Evolutionary conservation across 2,329 filamentous ascomycete genomes (phyloP).

Genomic region (Chalara sp.): DNA sequence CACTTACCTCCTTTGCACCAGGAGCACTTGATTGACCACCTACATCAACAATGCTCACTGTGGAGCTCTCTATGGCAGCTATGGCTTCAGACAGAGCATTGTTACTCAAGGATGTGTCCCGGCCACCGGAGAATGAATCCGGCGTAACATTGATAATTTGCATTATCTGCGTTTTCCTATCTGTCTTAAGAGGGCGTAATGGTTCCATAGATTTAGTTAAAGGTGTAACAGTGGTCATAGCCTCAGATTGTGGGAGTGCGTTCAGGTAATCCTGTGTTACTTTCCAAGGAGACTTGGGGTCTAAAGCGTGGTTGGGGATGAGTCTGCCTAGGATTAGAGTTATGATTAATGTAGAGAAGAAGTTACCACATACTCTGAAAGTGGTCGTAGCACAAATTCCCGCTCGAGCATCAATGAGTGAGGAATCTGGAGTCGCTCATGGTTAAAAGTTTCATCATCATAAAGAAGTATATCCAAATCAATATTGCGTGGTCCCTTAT

Average conservation of each 20-base stretch:
- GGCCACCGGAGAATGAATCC: constrained; percentile 91
- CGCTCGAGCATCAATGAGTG: constrained; percentile 81
- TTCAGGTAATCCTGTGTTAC: constrained; percentile 55
- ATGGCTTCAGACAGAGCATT: constrained; percentile 16
- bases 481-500: constrained; percentile 92
- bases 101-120: constrained; percentile 46
- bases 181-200: constrained; percentile 50
- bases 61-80: constrained; percentile 44
- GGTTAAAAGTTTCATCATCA: constrained; percentile 55
- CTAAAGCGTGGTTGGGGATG: constrained; percentile 46
- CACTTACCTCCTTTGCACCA: constrained; percentile 58
- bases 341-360: not conserved
- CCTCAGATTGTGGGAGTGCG: constrained; percentile 42
- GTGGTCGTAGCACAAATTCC: constrained; percentile 85
- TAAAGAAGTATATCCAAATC: constrained; percentile 91
- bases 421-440: constrained; percentile 74
- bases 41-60: constrained; percentile 82
- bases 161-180: constrained; percentile 70
- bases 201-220: constrained; percentile 41
- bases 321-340: constrained; percentile 35
- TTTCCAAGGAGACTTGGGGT: constrained; percentile 51
- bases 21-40: constrained; percentile 92
- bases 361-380: constrained; percentile 58
- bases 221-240: constrained; percentile 54
- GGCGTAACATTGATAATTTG: constrained; percentile 91